These are phyloP conservation scores for Tulasnella sp. DNA, from an alignment of 768 basidiomycete genomes.

Conservation along the genomic window DNA sequence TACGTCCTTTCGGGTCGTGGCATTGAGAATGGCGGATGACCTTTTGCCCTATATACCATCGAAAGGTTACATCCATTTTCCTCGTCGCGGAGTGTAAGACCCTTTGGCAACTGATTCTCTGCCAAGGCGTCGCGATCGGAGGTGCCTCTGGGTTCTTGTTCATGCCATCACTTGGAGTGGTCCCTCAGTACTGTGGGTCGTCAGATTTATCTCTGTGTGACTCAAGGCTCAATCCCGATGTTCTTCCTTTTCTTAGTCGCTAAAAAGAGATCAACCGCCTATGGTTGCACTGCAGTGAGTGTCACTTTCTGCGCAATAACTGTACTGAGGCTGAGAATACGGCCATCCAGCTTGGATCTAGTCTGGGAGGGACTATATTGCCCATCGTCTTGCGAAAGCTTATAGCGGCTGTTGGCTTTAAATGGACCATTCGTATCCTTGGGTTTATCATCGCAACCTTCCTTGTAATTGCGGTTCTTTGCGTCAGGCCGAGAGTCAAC, in stretches of 20 bases:
- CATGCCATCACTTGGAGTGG: slow-evolving; percentile 10
- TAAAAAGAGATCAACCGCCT: slow-evolving; percentile 55
- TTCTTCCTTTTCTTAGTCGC: slow-evolving; percentile 10
- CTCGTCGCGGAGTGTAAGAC: slow-evolving; percentile 34
- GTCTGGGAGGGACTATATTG: slow-evolving; percentile 34
- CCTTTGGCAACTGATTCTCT: slow-evolving; percentile 33
- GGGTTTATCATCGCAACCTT: slow-evolving; percentile 62
- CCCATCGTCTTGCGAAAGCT: slow-evolving; percentile 37
- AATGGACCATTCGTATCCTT: slow-evolving; percentile 59
- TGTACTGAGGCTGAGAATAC: not conserved
- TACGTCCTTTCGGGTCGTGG: not conserved
- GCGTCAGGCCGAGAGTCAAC: slow-evolving; percentile 37
- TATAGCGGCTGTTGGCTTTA: slow-evolving; percentile 33
- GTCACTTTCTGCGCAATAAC: not conserved
- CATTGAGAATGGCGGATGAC: no score
- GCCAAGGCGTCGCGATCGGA: slow-evolving; percentile 32
- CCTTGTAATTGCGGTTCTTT: slow-evolving; percentile 52
- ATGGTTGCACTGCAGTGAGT: slow-evolving; percentile 61
- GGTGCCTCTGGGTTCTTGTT: slow-evolving; percentile 32
- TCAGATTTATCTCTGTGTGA: not conserved
- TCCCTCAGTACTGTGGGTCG: slow-evolving; percentile 28
- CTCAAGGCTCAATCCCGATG: not conserved
- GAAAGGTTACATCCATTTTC: slow-evolving; percentile 27
- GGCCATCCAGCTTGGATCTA: slow-evolving; percentile 21
- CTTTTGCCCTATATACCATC: no score